Percentiles rank a stretch among this genome's conserved stretches.
Evolutionary conservation across 306 rosid species (phyloP).

Genomic region (Vigna trinervia): DNA sequence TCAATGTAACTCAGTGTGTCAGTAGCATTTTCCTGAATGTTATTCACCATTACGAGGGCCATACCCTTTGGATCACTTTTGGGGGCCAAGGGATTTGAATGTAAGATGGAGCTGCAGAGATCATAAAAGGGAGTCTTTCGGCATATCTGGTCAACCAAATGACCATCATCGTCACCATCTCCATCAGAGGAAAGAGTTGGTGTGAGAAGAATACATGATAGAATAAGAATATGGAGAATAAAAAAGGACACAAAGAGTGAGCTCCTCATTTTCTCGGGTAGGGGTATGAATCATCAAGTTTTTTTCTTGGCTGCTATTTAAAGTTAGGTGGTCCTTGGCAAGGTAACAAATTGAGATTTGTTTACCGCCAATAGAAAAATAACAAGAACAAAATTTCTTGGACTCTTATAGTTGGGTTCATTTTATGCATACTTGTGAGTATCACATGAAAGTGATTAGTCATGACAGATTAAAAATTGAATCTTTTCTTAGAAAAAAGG

Average conservation of each 20-base stretch:
- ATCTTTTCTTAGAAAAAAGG: background rate
- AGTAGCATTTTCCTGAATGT: constrained; percentile 50
- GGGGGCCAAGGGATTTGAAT: constrained; percentile 53
- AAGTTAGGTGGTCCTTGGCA: constrained; percentile 45
- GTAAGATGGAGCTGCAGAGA: constrained; percentile 55
- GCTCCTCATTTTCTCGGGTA: constrained; percentile 41
- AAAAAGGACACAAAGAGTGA: constrained; percentile 14
- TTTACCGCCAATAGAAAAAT: constrained; percentile 11
- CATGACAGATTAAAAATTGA: background rate
- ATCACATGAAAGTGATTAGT: background rate
- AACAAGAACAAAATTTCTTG: background rate
- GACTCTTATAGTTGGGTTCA: background rate
- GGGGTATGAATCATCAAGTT: constrained; percentile 26
- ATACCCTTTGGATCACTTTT: constrained; percentile 58
- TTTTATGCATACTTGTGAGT: background rate
- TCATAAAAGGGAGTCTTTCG: constrained; percentile 60
- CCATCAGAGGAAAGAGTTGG: constrained; percentile 43
- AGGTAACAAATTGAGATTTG: constrained; percentile 39
- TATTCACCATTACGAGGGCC: constrained; percentile 53
- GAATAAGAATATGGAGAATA: constrained; percentile 37
- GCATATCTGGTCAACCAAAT: constrained; percentile 58
- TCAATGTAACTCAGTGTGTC: constrained; percentile 55
- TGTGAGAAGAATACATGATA: constrained; percentile 39
- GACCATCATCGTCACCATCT: constrained; percentile 19
- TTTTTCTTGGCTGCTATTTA: constrained; percentile 46